Conservation (phyloP, 1,284 basidiomycete species). For the Boletellus sp. region DNA sequence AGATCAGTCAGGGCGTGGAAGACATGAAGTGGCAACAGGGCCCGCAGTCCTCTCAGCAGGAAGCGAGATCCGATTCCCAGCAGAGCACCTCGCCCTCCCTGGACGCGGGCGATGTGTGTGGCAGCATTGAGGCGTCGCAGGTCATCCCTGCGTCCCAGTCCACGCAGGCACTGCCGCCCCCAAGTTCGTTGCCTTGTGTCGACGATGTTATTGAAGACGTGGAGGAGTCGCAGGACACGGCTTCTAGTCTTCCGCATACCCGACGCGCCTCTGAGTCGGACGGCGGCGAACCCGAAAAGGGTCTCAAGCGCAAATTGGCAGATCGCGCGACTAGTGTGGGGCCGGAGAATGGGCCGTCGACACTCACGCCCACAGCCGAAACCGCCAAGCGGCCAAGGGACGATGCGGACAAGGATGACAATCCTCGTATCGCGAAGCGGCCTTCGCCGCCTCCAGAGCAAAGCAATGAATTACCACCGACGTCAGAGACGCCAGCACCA, state of each 20-base stretch:
- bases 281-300: conserved; percentile 48
- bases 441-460: conserved; percentile 67
- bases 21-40: conserved; percentile 64
- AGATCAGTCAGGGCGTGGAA: conserved; percentile 74
- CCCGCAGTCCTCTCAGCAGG: conserved; percentile 11
- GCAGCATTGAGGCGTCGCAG: conserved; percentile 15
- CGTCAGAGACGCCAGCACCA: conserved; percentile 34
- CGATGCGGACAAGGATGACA: conserved; percentile 32
- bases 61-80: conserved; percentile 6
- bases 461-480: conserved; percentile 23
- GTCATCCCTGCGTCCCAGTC: conserved; percentile 9
- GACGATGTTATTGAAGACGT: conserved; percentile 25
- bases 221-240: conserved; percentile 20
- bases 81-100: conserved; percentile 6
- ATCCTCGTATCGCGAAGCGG: conserved; percentile 54
- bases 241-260: conserved; percentile 31
- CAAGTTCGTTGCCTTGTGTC: conserved; percentile 17
- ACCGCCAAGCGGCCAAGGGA: conserved; percentile 34
- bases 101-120: conserved; percentile 13
- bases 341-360: conserved; percentile 22
- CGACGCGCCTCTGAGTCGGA: conserved; percentile 31
- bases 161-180: conserved; percentile 2
- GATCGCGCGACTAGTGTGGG: conserved; percentile 42
- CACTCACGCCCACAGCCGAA: conserved; percentile 13
- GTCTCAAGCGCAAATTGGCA: conserved; percentile 60